Base-by-base conservation (phyloP, 2,329 filamentous ascomycete species). In the Cytospora leucostoma region DNA sequence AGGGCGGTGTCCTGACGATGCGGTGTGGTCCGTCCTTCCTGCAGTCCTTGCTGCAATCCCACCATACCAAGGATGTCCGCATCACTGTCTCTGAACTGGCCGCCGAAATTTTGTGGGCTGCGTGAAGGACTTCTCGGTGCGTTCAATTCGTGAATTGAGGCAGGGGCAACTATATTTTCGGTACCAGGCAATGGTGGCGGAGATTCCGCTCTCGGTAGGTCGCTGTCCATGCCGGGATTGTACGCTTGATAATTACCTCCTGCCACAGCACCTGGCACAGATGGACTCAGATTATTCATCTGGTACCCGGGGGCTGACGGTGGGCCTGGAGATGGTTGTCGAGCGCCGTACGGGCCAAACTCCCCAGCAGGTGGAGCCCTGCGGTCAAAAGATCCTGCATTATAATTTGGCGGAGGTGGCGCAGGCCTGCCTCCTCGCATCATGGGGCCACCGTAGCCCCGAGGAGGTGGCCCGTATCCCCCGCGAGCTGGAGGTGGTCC, bases 61-160 rank as follows among this genome's bases (percentile, higher is more conserved):
- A 92, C 82, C 88, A 92, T 90, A 58, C 89, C 90, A 61, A 85
- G 85, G 61, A 92, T 87, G 73, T 92, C 89, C 1, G 82, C 82
- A 71, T 93, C 89, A 68, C 84, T 90, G 59, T 91, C 88, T 56
- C 82, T 78, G 19, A 79, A 81, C 62, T 47, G 44, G 44, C n/a
- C 44, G 21, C 77, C 80, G 66, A 77, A 81, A 15, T 75, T 77
- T 47, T 70, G 70, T 15, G 77, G 78, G 3, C 77, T 66, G 34
- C 75, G 76, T 61, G 75, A 73, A n/a, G 82, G 81, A 60, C 80
- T 82, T 47, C 82, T 80, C n/a, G 82, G 80, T 38, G 88, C 87
- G 73, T 93, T 89, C 91, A 96, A 93, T 74, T 95, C 92, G 71
- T 89, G 88, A 11, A 87, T 87, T 13, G 87, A 74, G 37, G 19